These are phyloP conservation scores for Orbilia oligospora DNA, from an alignment of 2,329 filamentous ascomycete species.

Conservation along the genomic window DNA sequence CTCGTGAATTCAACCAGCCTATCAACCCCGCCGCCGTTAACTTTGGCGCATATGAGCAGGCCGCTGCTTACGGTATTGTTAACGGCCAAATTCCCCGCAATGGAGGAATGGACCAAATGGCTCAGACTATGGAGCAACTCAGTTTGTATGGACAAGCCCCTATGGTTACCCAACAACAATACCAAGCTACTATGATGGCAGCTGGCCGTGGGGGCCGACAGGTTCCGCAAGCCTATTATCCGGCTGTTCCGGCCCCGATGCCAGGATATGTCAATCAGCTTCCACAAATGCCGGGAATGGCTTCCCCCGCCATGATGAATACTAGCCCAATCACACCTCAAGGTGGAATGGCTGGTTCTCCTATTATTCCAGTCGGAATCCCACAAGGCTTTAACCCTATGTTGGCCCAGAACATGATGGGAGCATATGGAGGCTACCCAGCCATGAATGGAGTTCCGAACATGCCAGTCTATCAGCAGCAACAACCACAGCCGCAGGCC, in stretches of 20 bases:
- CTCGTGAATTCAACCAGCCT: constrained; percentile 58
- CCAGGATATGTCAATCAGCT: constrained; percentile 54
- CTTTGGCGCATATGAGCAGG: constrained; percentile 61
- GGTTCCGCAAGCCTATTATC: constrained; percentile 53
- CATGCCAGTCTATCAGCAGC: constrained; percentile 62
- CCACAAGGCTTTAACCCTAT: constrained; percentile 63
- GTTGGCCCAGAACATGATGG: constrained; percentile 63
- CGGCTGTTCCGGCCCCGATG: constrained; percentile 52
- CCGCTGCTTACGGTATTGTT: constrained; percentile 56
- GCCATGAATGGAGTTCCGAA: constrained; percentile 62
- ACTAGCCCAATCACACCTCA: constrained; percentile 62
- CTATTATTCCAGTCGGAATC: constrained; percentile 62
- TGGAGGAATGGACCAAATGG: constrained; percentile 62
- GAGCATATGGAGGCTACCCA: constrained; percentile 61
- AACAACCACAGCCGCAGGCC: constrained; percentile 61
- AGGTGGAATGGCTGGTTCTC: constrained; percentile 62
- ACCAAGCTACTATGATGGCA: constrained; percentile 59
- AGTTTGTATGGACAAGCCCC: constrained; percentile 59
- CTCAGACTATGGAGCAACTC: constrained; percentile 63
- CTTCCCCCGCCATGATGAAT: constrained; percentile 58
- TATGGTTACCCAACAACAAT: constrained; percentile 57
- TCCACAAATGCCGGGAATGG: constrained; percentile 58
- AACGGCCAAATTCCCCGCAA: constrained; percentile 62
- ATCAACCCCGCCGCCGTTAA: constrained; percentile 58
- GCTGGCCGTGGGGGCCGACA: constrained; percentile 43